Conservation (phyloP, 2,329 filamentous ascomycete genomes). For the Aspergillus intermedius region DNA sequence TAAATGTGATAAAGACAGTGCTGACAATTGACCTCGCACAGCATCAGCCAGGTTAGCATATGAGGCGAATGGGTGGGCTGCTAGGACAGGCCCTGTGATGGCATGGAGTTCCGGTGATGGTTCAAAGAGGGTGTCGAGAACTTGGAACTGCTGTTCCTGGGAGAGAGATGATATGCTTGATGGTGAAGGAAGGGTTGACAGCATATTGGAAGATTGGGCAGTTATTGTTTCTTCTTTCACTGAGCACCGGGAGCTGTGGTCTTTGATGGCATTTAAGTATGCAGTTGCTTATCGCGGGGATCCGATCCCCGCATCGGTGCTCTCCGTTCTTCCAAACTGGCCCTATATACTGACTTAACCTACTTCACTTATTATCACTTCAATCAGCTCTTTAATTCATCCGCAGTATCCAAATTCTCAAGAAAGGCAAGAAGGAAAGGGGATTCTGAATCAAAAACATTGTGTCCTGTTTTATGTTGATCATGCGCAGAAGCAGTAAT, state of each 20-base stretch:
- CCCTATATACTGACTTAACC: no score
- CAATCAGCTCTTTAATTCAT: no score
- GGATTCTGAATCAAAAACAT: no score
- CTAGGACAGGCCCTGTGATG: slow-evolving; percentile 63
- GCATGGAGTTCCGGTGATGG: slow-evolving; percentile 68
- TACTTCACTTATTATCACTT: no score
- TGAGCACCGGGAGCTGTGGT: no score
- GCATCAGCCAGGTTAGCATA: slow-evolving; percentile 65
- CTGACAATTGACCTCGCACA: slow-evolving; percentile 57
- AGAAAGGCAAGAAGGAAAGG: no score
- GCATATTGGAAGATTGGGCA: not conserved
- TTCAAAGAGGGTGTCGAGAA: slow-evolving; percentile 79
- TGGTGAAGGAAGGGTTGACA: slow-evolving; percentile 51
- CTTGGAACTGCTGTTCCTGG: slow-evolving; percentile 44
- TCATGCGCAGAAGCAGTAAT: no score
- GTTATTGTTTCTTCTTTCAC: no score
- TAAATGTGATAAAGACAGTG: slow-evolving; percentile 49
- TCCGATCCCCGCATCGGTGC: slow-evolving; percentile 16
- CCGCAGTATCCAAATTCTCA: no score
- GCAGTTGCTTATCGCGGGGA: no score
- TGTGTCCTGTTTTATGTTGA: no score
- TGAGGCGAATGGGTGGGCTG: slow-evolving; percentile 52
- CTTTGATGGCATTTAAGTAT: no score
- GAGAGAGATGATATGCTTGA: slow-evolving; percentile 51
- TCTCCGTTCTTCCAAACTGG: slow-evolving; percentile 7